Evolutionary conservation across 306 rosid species (phyloP), one percentile per base, ranked within the genome.

Genomic region (Cicer bijugum): DNA sequence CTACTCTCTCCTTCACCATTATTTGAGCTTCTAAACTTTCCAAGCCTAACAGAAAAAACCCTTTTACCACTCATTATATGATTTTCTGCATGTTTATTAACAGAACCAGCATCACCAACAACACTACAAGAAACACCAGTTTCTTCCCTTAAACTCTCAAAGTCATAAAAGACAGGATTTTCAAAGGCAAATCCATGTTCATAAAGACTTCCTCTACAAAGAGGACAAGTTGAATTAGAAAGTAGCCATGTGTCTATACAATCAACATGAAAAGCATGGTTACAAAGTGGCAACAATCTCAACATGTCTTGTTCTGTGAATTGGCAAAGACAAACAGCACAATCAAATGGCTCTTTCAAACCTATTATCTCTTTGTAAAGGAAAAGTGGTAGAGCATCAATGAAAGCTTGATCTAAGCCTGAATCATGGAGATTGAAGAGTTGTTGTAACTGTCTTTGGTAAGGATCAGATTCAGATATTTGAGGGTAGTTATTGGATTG

Each of bases 361-460:
- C 91, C 98, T 62, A 80, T 78, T 68, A 91, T 86, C 82, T 91
- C 98, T 61, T 84, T 83, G 51, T 86, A 93, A n/a, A 79, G 82
- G 69, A 93, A 93, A 48, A 90, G 89, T 6, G 98, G 96, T 7
- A 93, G 96, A 2, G 96, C 98, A 67, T 93, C 98, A 9, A 89
- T 88, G 63, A 88, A 91, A 74, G 92, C 89, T 76, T 93, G 98
- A 77, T 93, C 98, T 59, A 93, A 67, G 42, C 98, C 98, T 6
- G 96, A 93, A 81, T 93, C 98, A 62, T 93, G 98, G 59, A 93
- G 97, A 17, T 91, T 89, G 81, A 93, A 93, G 64, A 93, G 92
- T 37, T 93, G 97, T n/a, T 93, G 98, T 5, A 93, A 65, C 62
- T 93, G 98, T 59, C 98, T 89, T 70, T 81, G 97, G 72, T 83